Base-by-base conservation (phyloP, 306 rosid genomes). In the Vicia villosa region DNA sequence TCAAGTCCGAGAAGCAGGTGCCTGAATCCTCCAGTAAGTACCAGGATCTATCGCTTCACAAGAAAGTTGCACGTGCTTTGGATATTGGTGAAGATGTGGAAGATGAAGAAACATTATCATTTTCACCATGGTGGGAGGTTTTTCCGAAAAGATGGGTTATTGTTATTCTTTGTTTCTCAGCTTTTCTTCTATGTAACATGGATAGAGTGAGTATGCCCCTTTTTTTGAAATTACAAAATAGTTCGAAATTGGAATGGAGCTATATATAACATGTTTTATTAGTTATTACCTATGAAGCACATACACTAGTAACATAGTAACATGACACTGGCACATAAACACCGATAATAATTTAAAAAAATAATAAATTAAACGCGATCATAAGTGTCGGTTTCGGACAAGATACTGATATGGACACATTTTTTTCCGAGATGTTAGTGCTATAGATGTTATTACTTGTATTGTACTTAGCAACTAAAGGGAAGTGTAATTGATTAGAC, bases 171-270 rank as follows among this genome's bases (percentile, higher is more conserved):
- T 95, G 99, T 68, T 95, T 95, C 67, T 75, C 99, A 0, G 95
- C 99, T 19, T 95, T 95, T 66, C 92, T 95, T 74, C 95, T 95
- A 0, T 95, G 99, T 83, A 95, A 95, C 40, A 95, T 95, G 99
- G 99, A 95, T 34, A 91, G 99, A 80, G 99, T 91, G 81, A 81
- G 59, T 52, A 4, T 52, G 75, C 42, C 13, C 12, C 0, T 34
- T 10, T 38, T 8, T 26, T n/a, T n/a, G n/a, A n/a, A n/a, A n/a
- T n/a, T n/a, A n/a, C n/a, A n/a, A n/a, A n/a, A n/a, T n/a, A 3
- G 30, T 10, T 52, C 15, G 0, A 52, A 10, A 52, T 21, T 52
- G 17, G 9, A 52, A 4, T 50, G 28, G 2, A 17, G 12, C 22
- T 8, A 0, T 16, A 17, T 19, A 15, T n/a, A 46, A 10, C 20